A percentile compares a stretch with the other conserved stretches of the same genome.
Evolutionary conservation across 495 filamentous ascomycete genomes (phyloP).

Genomic region (Friedmanniomyces simplex): DNA sequence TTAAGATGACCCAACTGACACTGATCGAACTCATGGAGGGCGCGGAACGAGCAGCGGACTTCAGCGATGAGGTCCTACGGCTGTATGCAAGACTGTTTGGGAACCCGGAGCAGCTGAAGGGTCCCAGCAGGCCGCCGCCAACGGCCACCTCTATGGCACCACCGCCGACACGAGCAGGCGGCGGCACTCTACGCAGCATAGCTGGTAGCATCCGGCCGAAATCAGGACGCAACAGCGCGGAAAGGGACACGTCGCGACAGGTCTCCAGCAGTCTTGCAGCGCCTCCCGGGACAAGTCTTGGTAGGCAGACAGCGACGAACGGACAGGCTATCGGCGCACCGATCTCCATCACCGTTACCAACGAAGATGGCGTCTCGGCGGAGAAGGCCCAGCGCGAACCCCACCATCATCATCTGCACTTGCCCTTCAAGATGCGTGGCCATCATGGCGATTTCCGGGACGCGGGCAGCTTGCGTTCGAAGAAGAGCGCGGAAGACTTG

Average conservation of each 20-base stretch:
- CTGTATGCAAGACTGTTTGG: conserved; percentile 72
- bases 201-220: conserved; percentile 61
- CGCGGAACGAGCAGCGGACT: conserved; percentile 70
- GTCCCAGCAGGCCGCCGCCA: conserved; percentile 18
- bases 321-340: conserved; percentile 5
- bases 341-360: conserved; percentile 32
- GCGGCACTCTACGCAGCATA: conserved; percentile 60
- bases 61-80: conserved; percentile 69
- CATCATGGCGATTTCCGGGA: conserved; percentile 14
- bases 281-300: not conserved
- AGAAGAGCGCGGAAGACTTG: conserved; percentile 3
- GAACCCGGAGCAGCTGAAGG: conserved; percentile 31
- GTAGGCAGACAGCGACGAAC: not conserved
- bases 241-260: not conserved
- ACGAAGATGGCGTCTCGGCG: conserved; percentile 25
- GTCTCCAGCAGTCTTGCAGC: not conserved
- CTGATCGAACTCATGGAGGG: conserved; percentile 75
- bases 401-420: conserved; percentile 23
- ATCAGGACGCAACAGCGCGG: conserved; percentile 26
- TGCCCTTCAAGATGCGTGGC: conserved; percentile 24
- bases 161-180: conserved; percentile 53
- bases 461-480: conserved; percentile 2
- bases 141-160: conserved; percentile 30
- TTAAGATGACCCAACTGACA: conserved; percentile 88
- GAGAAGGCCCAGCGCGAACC: conserved; percentile 15